phyloP scores from a whole-genome alignment of 768 basidiomycete genomes.

The Pleurotus ostreatus region DNA sequence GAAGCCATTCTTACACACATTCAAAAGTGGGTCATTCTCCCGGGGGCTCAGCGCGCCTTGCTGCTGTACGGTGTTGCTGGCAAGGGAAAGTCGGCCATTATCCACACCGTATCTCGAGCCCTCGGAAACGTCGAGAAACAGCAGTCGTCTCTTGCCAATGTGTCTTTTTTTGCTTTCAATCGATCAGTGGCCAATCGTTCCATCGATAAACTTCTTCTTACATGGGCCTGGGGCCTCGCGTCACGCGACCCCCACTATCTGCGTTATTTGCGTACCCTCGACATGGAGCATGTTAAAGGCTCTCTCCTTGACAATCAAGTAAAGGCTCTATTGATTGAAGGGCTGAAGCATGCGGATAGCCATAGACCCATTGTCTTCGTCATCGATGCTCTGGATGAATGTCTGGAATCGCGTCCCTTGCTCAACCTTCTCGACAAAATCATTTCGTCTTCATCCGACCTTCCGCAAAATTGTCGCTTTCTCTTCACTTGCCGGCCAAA shows the following conservation, averaged over 20 bases:
- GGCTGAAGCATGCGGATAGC: background rate
- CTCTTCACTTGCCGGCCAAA: slow-evolving; percentile 1
- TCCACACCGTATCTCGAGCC: slow-evolving; percentile 20
- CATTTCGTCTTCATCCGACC: background rate
- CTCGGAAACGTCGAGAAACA: slow-evolving; percentile 16
- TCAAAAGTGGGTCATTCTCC: slow-evolving; percentile 17
- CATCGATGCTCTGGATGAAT: slow-evolving; percentile 22
- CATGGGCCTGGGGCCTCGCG: slow-evolving; percentile 22
- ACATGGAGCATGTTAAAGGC: background rate
- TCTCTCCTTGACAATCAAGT: background rate
- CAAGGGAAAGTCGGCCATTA: slow-evolving; percentile 33
- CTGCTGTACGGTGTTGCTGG: slow-evolving; percentile 19
- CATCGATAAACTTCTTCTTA: slow-evolving; percentile 23
- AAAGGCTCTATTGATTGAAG: background rate
- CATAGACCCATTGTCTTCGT: slow-evolving; percentile 11
- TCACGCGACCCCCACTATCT: background rate
- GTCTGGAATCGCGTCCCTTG: slow-evolving; percentile 12
- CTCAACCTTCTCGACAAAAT: background rate
- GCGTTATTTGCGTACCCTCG: background rate
- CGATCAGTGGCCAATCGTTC: slow-evolving; percentile 13
- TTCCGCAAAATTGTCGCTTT: slow-evolving; percentile 15
- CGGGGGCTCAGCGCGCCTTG: background rate
- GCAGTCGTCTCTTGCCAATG: slow-evolving; percentile 21
- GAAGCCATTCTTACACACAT: slow-evolving; percentile 19
- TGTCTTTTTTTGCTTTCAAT: slow-evolving; percentile 27